Evolutionary conservation across 2,329 filamentous ascomycete genomes (phyloP).

Genomic region (Aspergillus fumigatus): DNA sequence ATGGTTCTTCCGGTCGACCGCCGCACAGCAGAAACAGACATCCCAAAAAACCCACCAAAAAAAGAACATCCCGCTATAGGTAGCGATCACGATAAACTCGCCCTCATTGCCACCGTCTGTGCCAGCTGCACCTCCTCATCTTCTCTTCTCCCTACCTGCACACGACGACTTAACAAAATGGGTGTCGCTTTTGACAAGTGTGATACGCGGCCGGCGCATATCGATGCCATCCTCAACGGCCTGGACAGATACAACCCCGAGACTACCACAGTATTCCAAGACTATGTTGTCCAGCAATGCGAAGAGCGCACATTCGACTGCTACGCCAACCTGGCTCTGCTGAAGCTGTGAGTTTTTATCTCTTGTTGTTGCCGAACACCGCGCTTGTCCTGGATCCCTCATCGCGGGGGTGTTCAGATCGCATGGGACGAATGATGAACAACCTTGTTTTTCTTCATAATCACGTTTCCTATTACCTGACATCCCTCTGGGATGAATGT

Average conservation of each 20-base stretch:
- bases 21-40: conserved; percentile 20
- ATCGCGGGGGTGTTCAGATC: background rate
- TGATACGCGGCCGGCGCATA: conserved; percentile 85
- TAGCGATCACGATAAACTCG: conserved; percentile 9
- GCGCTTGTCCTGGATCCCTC: background rate
- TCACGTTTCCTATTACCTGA: conserved; percentile 99
- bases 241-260: conserved; percentile 98
- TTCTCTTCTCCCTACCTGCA: background rate
- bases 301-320: conserved; percentile 91
- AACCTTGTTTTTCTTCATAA: conserved; percentile 45
- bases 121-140: conserved; percentile 1
- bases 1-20: conserved; percentile 6
- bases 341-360: conserved; percentile 74
- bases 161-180: conserved; percentile 17
- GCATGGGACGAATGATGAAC: conserved; percentile 60
- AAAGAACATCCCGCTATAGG: conserved; percentile 7
- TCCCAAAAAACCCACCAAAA: conserved; percentile 24
- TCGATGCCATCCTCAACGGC: conserved; percentile 90
- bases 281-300: conserved; percentile 91
- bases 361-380: conserved; percentile 3
- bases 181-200: conserved; percentile 70
- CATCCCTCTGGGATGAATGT: conserved; percentile 49
- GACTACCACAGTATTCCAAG: conserved; percentile 87
- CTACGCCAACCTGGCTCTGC: conserved; percentile 90
- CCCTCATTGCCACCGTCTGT: conserved; percentile 2